Base-by-base conservation (phyloP, 495 filamentous ascomycete genomes). In the Aspergillus coremiiformis region DNA sequence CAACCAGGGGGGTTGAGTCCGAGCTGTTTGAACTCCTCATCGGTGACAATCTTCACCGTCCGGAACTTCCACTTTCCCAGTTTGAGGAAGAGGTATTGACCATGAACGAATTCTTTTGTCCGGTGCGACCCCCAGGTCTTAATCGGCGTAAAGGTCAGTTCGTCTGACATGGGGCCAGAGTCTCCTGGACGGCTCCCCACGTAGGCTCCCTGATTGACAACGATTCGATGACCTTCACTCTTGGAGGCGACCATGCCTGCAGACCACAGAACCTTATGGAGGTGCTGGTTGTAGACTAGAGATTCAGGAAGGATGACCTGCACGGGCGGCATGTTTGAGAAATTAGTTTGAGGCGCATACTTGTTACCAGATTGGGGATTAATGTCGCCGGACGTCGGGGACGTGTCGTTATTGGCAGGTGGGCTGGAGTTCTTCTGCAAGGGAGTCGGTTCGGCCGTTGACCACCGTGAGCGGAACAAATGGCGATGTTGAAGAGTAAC, bases 11-110 rank as follows among this genome's bases (percentile, higher is more conserved):
- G 69, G n/a, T 61, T 68, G 21, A 76, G 54, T 0, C 74, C 74
- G 39, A 58, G 52, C 30, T 61, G 51, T 29, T 70, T 70, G 53
- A 74, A 95, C 44, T 87, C 82, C 51, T 84, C 77, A 61, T 94
- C 87, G 53, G 75, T 75, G 14, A 94, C 72, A 53, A 95, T 76
- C 55, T 84, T 70, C 43, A 94, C 74, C 41, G 90, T 68, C 45
- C 83, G 81, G 29, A 93, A 68, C 61, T 90, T 90, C 76, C 86
- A 85, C 67, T 95, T 95, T 27, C 89, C 89, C 26, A 79, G 66
- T 57, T 89, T 79, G 19, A 95, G 66, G 52, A 94, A 78, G 39
- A 95, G 62, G 5, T 84, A 54, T 33, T 80, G 69, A 29, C 68
- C 82, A 33, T 83, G 73, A 19, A 93, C 62, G 57, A 79, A 89